A percentile compares a stretch with the other conserved stretches of the same genome.
Conservation (phyloP, 345 rosid genomes). For the Hypericum perforatum region DNA sequence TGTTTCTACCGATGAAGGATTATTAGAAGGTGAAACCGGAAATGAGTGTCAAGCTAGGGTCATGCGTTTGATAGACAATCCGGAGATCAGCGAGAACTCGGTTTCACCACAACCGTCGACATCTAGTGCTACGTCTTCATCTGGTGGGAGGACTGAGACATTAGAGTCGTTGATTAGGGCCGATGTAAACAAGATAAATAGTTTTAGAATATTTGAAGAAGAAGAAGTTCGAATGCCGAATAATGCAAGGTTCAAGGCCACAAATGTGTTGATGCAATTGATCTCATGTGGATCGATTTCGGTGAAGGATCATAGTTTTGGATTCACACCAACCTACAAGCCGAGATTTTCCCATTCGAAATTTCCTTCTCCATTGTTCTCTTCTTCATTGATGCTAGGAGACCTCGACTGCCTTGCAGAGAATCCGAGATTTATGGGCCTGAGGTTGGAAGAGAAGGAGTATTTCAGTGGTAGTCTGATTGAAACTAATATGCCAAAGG, state of each 20-base stretch:
- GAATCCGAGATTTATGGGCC: conserved; percentile 62
- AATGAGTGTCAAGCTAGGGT: too few relatives aligned
- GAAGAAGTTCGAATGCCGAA: conserved; percentile 60
- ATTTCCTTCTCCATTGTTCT: conserved; percentile 55
- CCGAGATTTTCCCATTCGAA: conserved; percentile 70
- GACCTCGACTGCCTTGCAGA: conserved; percentile 78
- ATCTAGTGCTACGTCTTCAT: conserved; percentile 54
- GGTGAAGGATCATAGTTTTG: conserved; percentile 81
- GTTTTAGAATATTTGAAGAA: conserved; percentile 80
- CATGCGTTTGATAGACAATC: conserved; percentile 16
- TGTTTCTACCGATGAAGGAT: conserved; percentile 70
- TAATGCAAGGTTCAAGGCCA: conserved; percentile 58
- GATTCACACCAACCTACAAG: conserved; percentile 69
- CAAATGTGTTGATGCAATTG: conserved; percentile 78
- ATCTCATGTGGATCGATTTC: conserved; percentile 95
- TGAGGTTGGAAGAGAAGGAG: conserved; percentile 77
- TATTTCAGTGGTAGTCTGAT: conserved; percentile 55
- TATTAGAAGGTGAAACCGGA: conserved; percentile 29
- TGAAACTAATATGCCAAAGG: too few relatives aligned
- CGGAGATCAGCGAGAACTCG: conserved; percentile 40
- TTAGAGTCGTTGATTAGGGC: conserved; percentile 89
- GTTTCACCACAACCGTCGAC: conserved; percentile 63
- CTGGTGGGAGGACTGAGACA: conserved; percentile 67
- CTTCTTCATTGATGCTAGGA: conserved; percentile 60
- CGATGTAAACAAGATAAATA: conserved; percentile 76